Percentiles rank a stretch among this genome's conserved stretches.
These are phyloP conservation scores for Diplodia mutila DNA, from an alignment of 2,329 filamentous ascomycete species.

Conservation along the genomic window DNA sequence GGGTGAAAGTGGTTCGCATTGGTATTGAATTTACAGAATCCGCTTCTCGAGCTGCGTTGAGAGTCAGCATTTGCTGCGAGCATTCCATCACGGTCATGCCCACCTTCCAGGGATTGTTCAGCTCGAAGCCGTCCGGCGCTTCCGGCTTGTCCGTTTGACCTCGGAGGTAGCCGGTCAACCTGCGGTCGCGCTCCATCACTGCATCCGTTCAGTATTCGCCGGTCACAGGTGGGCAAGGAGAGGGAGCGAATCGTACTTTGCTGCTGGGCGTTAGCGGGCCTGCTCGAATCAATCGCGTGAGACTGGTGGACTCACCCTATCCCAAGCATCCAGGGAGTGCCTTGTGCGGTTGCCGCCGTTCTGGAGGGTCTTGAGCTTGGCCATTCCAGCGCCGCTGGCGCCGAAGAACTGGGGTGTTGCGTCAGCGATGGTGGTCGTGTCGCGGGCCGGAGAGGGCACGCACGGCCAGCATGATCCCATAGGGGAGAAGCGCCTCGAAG, in stretches of 20 bases:
- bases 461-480: slow-evolving; percentile 66
- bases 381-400: slow-evolving; percentile 61
- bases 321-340: slow-evolving; percentile 66
- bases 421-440: slow-evolving; percentile 23
- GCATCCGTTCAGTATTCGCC: slow-evolving; percentile 35
- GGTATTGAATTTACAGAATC: slow-evolving; percentile 36
- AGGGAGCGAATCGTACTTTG: slow-evolving; percentile 54
- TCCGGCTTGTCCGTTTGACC: slow-evolving; percentile 63
- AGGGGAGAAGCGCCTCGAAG: slow-evolving; percentile 67
- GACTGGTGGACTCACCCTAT: slow-evolving; percentile 56
- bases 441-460: slow-evolving; percentile 36
- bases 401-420: slow-evolving; percentile 58
- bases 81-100: not conserved
- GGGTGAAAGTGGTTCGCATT: not conserved
- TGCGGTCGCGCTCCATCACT: slow-evolving; percentile 70
- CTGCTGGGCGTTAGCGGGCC: slow-evolving; percentile 50
- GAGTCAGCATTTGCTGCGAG: slow-evolving; percentile 32
- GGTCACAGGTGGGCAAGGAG: slow-evolving; percentile 20
- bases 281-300: slow-evolving; percentile 16
- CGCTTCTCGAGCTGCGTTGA: slow-evolving; percentile 43
- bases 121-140: slow-evolving; percentile 65
- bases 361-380: slow-evolving; percentile 61
- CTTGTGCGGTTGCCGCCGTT: slow-evolving; percentile 66
- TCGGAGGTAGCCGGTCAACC: slow-evolving; percentile 64
- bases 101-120: slow-evolving; percentile 68